Conservation (phyloP, 192 early-diverging fungal genomes). For the Paraglomus brasilianum region DNA sequence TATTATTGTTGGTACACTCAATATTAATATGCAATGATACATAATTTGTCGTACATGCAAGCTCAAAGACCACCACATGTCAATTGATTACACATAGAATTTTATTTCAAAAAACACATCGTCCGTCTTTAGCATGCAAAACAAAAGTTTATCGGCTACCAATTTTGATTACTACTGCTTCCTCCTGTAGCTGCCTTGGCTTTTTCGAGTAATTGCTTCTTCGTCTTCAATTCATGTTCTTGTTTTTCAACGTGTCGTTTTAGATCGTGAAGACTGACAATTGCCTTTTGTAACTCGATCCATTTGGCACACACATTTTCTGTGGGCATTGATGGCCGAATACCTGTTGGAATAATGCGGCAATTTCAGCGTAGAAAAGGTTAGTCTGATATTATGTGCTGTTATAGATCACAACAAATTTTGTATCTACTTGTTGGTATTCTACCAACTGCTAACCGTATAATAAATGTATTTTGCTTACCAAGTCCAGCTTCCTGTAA, state of each 20-base stretch:
- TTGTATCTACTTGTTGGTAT: too few species aligned
- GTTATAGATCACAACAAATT: not conserved
- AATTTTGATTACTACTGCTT: too few species aligned
- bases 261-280: constrained; percentile 76
- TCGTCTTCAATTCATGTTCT: constrained; percentile 68
- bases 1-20: too few species aligned
- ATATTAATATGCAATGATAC: too few species aligned
- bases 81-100: too few species aligned
- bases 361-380: not conserved
- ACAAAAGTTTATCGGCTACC: too few species aligned
- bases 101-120: too few species aligned
- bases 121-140: too few species aligned
- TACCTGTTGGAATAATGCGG: not conserved
- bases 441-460: not conserved
- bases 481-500: constrained; percentile 59
- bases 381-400: not conserved
- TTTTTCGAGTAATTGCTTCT: not conserved
- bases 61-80: too few species aligned
- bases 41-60: too few species aligned
- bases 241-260: constrained; percentile 81
- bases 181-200: not conserved
- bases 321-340: constrained; percentile 78
- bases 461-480: constrained; percentile 28
- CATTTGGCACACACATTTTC: constrained; percentile 75
- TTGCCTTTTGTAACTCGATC: constrained; percentile 71